Base-by-base conservation (phyloP, 2,329 filamentous ascomycete genomes). In the Diaporthe australafricana region DNA sequence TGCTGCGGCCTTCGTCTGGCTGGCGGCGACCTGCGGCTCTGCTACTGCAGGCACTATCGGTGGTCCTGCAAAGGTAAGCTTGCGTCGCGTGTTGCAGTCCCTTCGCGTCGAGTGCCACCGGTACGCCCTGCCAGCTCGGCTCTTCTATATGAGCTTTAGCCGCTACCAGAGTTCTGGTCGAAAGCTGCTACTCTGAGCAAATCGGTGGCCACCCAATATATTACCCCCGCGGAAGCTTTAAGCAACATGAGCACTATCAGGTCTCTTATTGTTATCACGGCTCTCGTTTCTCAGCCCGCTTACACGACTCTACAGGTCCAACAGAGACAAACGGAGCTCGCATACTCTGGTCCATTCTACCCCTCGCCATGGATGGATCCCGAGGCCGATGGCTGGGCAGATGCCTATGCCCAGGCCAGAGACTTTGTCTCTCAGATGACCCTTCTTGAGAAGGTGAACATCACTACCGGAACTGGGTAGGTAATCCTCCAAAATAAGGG, bases 391-490 rank as follows among this genome's bases (percentile, higher is more conserved):
- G 89, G 88, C 73, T 98, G 95, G 95, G 87, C 89, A 68, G 88
- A 90, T 8, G 94, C 94, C 48, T 95, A 97, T 76, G 84, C 83
- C 25, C 91, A 93, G 81, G 95, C 95, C 1, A 90, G 89, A 76
- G 89, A 87, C 3, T 96, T 98, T 77, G 94, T 98, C 56, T 92
- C 92, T 12, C 91, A 95, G 79, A 83, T 98, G 82, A 97, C 94
- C 0, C 86, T 98, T 45, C 79, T 91, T 14, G 95, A 98, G 81
- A 98, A 98, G 84, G 94, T 98, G 82, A 98, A 98, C 81, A 81
- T 99, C 75, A 98, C 96, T 3, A 98, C 95, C 0, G 96, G 96
- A 81, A 89, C 93, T 75, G 95, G 95, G 89, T 96, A 83, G 81
- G 90, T 83, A 17, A 5, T 50, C 11, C 27, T 25, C 38, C 73